Percentiles rank a stretch among this genome's conserved stretches.
Evolutionary conservation across 148 eudicot species (phyloP).

Genomic region (Dianthus caryophyllus): DNA sequence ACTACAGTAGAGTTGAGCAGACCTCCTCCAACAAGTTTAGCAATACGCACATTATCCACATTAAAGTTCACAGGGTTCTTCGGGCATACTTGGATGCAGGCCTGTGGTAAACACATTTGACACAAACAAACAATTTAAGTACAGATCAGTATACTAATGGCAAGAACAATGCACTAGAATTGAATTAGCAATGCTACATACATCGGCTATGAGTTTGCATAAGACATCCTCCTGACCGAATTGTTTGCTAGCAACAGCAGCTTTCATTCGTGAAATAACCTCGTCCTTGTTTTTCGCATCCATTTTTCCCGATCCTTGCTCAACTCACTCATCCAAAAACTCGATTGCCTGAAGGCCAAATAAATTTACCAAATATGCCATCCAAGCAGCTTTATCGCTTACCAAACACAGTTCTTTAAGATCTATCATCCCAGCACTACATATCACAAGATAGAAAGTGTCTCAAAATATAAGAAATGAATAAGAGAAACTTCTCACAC

Average conservation of each 20-base stretch:
- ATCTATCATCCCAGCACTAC: slow-evolving; percentile 82
- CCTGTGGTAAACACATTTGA: slow-evolving; percentile 36
- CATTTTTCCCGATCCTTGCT: slow-evolving; percentile 75
- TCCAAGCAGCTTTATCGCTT: slow-evolving; percentile 96
- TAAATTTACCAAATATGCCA: slow-evolving; percentile 86
- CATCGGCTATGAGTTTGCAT: slow-evolving; percentile 80
- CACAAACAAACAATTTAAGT: not conserved
- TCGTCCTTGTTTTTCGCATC: slow-evolving; percentile 83
- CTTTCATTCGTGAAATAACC: slow-evolving; percentile 72
- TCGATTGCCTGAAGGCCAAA: slow-evolving; percentile 62
- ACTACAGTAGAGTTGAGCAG: slow-evolving; percentile 63
- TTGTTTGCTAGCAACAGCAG: slow-evolving; percentile 95
- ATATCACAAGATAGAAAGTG: slow-evolving; percentile 11
- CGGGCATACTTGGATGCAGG: slow-evolving; percentile 95
- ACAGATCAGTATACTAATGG: too few species aligned
- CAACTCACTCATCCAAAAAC: slow-evolving; percentile 67
- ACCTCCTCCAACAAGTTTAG: slow-evolving; percentile 88
- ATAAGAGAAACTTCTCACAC: not conserved
- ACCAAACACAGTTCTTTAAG: slow-evolving; percentile 80
- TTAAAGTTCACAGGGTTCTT: slow-evolving; percentile 84
- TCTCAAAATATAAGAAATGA: slow-evolving; percentile 3
- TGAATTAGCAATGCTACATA: slow-evolving; percentile 19
- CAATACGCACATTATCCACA: slow-evolving; percentile 89
- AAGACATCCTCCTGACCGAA: slow-evolving; percentile 80
- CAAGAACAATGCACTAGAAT: not conserved